Base-by-base conservation (phyloP, 257 asterid genomes). In the Capsicum baccatum region DNA sequence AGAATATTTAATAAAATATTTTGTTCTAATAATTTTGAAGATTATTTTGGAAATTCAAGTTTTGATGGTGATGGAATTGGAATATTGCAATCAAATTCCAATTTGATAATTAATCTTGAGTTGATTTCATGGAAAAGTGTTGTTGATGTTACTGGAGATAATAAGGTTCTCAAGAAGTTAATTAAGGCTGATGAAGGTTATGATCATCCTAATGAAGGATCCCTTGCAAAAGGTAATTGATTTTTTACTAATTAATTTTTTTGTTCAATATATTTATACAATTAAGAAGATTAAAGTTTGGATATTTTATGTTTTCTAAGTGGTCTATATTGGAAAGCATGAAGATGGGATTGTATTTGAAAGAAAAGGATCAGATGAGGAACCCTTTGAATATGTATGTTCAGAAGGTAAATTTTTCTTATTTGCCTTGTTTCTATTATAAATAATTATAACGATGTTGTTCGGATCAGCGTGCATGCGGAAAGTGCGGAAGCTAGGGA, bases 141-240 rank as follows among this genome's bases (percentile, higher is more conserved):
- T n/a, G 83, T 90, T 52, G 93, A 91, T 67, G 83, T 91, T 80
- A 52, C 5, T 58, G 94, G 94, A 79, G 94, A 91, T 83, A 79
- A 88, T 76, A 90, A 83, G 70, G 78, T 92, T 44, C 81, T 91
- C 9, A 92, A 92, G 88, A 90, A 89, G 84, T 70, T 86, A 84
- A 85, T 39, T 76, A 88, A 88, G 79, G 85, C 10, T 6, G 97
- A 94, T 0, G 90, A 92, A 81, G 94, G 91, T 0, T 90, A 88
- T 85, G 94, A 90, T 67, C 92, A 84, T 87, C 94, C 97, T 33
- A 89, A 71, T 9, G 92, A 91, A 67, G 94, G 94, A 68, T 86
- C 94, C 26, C 83, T 87, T 15, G 92, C 74, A n/a, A 90, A 87
- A 88, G 97, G 94, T 91, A 83, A 83, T 8, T 89, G 84, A 37